Conservation (phyloP, 2,329 filamentous ascomycete genomes). For the Fusarium chuoi region DNA sequence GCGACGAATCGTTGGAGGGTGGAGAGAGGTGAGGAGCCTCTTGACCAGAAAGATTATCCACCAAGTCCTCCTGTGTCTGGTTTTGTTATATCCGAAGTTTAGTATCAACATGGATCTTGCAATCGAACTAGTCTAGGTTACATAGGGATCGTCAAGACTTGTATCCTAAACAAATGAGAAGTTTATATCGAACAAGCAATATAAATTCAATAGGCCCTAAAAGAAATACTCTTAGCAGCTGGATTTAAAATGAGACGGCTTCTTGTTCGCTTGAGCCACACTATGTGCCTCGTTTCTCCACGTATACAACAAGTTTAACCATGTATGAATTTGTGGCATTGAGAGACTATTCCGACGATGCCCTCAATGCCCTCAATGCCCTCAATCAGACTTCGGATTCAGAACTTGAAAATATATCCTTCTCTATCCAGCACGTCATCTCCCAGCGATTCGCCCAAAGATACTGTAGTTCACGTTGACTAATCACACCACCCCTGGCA, state of each 20-base stretch:
- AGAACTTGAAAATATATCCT: background rate
- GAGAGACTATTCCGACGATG: too few relatives aligned
- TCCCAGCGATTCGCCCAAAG: background rate
- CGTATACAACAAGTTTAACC: background rate
- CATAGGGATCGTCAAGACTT: background rate
- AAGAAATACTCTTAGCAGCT: too few relatives aligned
- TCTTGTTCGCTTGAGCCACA: background rate
- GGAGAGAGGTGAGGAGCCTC: slow-evolving; percentile 17
- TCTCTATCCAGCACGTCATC: background rate
- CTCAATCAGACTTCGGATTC: too few relatives aligned
- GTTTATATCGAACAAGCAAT: background rate
- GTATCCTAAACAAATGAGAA: background rate
- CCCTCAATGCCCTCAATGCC: too few relatives aligned
- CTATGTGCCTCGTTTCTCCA: background rate
- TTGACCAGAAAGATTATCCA: background rate
- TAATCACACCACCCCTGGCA: background rate
- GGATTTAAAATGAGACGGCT: too few relatives aligned
- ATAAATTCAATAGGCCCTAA: background rate
- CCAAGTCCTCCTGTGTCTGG: background rate
- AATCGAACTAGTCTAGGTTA: background rate
- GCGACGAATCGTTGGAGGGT: slow-evolving; percentile 36
- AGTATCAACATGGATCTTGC: background rate
- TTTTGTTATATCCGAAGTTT: background rate
- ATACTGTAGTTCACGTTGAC: background rate
- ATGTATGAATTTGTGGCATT: too few relatives aligned